phyloP scores from a whole-genome alignment of 2,329 filamentous ascomycete genomes.

The Ophidiomyces ophidiicola region DNA sequence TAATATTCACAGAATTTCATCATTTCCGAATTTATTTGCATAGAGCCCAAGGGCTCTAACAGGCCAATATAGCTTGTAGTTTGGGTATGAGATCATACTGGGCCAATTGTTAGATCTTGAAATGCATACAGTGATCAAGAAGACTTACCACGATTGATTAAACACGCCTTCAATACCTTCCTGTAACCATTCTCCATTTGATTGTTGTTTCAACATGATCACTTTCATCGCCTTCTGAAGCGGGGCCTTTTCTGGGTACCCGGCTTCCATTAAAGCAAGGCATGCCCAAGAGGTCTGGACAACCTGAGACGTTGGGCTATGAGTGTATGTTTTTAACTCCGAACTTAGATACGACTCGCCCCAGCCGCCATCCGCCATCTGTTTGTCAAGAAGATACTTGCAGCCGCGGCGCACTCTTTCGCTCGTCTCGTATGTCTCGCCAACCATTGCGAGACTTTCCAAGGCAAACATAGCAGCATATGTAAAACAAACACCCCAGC shows the following conservation, averaged over 20 bases:
- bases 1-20: constrained; percentile 35
- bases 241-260: constrained; percentile 61
- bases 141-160: constrained; percentile 77
- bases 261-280: constrained; percentile 69
- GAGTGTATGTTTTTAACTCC: constrained; percentile 60
- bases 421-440: constrained; percentile 69
- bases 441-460: constrained; percentile 68
- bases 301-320: constrained; percentile 72
- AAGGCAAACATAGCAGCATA: constrained; percentile 95
- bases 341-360: constrained; percentile 86
- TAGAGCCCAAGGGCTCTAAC: constrained; percentile 92
- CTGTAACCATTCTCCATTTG: constrained; percentile 87
- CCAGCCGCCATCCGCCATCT: constrained; percentile 86
- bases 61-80: constrained; percentile 95
- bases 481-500: constrained; percentile 96
- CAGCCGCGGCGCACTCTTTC: constrained; percentile 61
- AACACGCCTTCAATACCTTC: constrained; percentile 97
- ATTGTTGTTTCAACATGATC: constrained; percentile 72
- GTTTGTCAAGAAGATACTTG: constrained; percentile 72
- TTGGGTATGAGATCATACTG: constrained; percentile 95
- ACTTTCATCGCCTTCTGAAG: constrained; percentile 64
- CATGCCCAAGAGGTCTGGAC: constrained; percentile 90
- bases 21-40: constrained; percentile 56
- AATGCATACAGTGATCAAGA: neutral
- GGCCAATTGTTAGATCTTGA: constrained; percentile 12